These are phyloP conservation scores for Allium cepa DNA, from an alignment of 106 monocot species.

Conservation along the genomic window DNA sequence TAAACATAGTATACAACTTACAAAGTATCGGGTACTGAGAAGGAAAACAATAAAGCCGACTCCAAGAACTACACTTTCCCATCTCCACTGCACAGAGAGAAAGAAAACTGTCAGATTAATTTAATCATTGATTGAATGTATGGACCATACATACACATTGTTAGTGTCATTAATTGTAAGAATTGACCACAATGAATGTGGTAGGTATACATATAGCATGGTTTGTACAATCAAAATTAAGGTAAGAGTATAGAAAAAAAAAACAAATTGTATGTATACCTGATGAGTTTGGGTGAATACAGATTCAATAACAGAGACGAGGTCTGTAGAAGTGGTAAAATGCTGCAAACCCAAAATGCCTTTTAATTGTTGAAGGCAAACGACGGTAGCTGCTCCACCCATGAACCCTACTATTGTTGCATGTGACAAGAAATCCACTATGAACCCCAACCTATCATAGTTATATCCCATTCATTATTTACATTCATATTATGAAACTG, in stretches of 20 bases:
- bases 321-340: constrained; percentile 66
- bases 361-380: constrained; percentile 79
- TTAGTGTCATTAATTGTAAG: not conserved
- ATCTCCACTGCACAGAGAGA: constrained; percentile 67
- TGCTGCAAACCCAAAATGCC: constrained; percentile 58
- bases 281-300: constrained; percentile 65
- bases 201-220: too few relatives aligned
- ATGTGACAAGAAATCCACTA: constrained; percentile 79
- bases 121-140: not conserved
- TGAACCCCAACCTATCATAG: constrained; percentile 59
- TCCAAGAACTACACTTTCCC: constrained; percentile 79
- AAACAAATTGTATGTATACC: constrained; percentile 17
- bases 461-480: not conserved
- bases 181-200: not conserved
- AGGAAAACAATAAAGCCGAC: constrained; percentile 71
- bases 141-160: not conserved
- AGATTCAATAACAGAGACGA: constrained; percentile 63
- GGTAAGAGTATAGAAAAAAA: not conserved
- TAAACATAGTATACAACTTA: constrained; percentile 19
- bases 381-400: constrained; percentile 82
- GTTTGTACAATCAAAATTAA: not conserved
- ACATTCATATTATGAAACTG: not conserved
- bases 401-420: constrained; percentile 85
- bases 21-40: constrained; percentile 63
- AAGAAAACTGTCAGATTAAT: not conserved